Evolutionary conservation across 345 rosid genomes (phyloP).

Genomic region (Syzygium oleosum): DNA sequence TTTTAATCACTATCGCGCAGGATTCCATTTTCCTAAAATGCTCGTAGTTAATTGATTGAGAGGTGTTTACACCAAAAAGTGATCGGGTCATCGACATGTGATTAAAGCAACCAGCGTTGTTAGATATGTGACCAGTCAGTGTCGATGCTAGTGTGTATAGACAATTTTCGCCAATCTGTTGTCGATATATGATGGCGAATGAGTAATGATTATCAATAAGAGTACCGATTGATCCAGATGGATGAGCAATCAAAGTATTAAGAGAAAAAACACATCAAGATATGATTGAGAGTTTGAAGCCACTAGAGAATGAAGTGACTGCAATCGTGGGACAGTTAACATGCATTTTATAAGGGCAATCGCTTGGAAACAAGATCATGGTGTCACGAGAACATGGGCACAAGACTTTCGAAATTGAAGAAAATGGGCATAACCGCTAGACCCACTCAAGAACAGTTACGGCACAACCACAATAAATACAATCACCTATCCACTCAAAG

Average conservation of each 20-base stretch:
- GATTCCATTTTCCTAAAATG: not conserved
- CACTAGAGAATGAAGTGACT: not conserved
- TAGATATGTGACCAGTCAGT: not conserved
- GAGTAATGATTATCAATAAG: not conserved
- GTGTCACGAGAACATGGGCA: too few relatives aligned
- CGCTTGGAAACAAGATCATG: too few relatives aligned
- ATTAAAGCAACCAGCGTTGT: not conserved
- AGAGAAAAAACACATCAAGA: not conserved
- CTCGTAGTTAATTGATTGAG: not conserved
- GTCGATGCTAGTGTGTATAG: not conserved
- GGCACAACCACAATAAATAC: too few relatives aligned
- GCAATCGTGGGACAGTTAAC: not conserved
- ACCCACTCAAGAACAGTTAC: too few relatives aligned
- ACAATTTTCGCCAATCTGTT: not conserved
- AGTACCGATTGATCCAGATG: not conserved
- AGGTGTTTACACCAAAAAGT: not conserved
- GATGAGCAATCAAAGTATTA: rapidly evolving
- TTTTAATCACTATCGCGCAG: not conserved
- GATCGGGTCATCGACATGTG: not conserved
- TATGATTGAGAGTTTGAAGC: not conserved
- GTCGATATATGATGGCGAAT: not conserved
- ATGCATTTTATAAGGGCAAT: too few relatives aligned
- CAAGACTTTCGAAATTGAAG: too few relatives aligned
- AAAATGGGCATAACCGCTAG: too few relatives aligned
- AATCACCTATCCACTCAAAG: too few relatives aligned